phyloP scores from a whole-genome alignment of 2,329 filamentous ascomycete genomes.

The Sordariomycetes sp. region DNA sequence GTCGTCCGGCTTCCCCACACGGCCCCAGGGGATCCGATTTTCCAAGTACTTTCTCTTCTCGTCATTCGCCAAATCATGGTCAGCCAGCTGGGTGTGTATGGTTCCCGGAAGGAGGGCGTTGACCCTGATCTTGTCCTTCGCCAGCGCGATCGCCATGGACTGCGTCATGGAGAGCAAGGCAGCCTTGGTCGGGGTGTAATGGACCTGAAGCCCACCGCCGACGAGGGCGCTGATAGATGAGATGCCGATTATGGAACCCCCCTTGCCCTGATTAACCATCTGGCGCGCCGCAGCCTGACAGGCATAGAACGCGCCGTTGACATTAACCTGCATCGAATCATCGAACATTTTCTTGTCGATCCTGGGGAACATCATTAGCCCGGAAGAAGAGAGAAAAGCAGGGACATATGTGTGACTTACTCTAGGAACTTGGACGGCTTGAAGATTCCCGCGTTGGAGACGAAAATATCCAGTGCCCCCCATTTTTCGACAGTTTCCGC shows the following conservation, averaged over 20 bases:
- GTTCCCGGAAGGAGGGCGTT: neutral
- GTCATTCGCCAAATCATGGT: neutral
- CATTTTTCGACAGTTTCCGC: neutral
- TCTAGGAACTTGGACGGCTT: neutral
- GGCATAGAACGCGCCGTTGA: neutral
- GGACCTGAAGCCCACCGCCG: neutral
- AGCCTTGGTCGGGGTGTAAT: neutral
- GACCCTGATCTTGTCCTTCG: neutral
- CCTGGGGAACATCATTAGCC: neutral
- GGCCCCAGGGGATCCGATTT: neutral
- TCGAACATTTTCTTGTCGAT: neutral
- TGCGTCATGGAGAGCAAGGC: neutral
- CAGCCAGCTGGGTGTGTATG: neutral
- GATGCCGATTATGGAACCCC: neutral
- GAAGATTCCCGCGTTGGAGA: neutral
- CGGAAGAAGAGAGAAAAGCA: neutral
- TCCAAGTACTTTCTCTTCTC: neutral
- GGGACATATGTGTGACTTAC: neutral
- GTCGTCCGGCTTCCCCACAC: neutral
- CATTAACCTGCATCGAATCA: neutral
- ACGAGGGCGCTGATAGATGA: neutral
- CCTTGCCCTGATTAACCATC: neutral
- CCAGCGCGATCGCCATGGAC: neutral
- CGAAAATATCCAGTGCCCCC: neutral
- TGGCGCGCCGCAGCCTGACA: neutral